These are phyloP conservation scores for Nannochloropsis gaditana DNA, from an alignment of 108 stramenopile genomes.

Conservation along the genomic window DNA sequence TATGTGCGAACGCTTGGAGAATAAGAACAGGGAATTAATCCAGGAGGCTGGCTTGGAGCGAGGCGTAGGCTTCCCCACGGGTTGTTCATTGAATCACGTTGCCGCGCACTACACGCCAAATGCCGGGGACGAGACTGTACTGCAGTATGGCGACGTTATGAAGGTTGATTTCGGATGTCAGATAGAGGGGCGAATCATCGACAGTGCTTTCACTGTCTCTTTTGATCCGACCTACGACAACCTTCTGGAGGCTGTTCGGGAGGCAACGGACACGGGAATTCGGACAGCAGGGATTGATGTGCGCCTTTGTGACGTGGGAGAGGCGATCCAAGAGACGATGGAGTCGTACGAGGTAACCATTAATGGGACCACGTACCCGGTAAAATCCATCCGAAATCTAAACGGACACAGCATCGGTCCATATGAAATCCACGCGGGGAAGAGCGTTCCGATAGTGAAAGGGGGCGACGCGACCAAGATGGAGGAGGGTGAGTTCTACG, in stretches of 20 bases:
- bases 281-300: constrained; percentile 90
- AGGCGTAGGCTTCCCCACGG: constrained; percentile 97
- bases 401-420: constrained; percentile 96
- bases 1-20: constrained; percentile 86
- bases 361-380: constrained; percentile 79
- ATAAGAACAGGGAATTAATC: constrained; percentile 75
- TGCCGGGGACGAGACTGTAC: constrained; percentile 81
- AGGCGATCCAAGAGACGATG: constrained; percentile 94
- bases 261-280: constrained; percentile 91
- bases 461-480: constrained; percentile 78
- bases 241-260: constrained; percentile 82
- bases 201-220: constrained; percentile 93
- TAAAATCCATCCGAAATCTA: constrained; percentile 84
- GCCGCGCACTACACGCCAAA: constrained; percentile 99
- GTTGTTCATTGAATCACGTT: constrained; percentile 92
- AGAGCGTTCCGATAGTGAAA: constrained; percentile 93
- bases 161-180: constrained; percentile 95
- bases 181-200: constrained; percentile 97
- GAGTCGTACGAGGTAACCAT: constrained; percentile 94
- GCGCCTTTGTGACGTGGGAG: constrained; percentile 90
- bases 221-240: constrained; percentile 89
- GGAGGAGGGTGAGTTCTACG: constrained; percentile 97
- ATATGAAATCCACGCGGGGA: constrained; percentile 95
- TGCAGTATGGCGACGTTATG: constrained; percentile 48
- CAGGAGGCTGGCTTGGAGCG: constrained; percentile 74